These are phyloP conservation scores for Stephanocyclus meneghinianus DNA, from an alignment of 352 stramenopile species.

Conservation along the genomic window DNA sequence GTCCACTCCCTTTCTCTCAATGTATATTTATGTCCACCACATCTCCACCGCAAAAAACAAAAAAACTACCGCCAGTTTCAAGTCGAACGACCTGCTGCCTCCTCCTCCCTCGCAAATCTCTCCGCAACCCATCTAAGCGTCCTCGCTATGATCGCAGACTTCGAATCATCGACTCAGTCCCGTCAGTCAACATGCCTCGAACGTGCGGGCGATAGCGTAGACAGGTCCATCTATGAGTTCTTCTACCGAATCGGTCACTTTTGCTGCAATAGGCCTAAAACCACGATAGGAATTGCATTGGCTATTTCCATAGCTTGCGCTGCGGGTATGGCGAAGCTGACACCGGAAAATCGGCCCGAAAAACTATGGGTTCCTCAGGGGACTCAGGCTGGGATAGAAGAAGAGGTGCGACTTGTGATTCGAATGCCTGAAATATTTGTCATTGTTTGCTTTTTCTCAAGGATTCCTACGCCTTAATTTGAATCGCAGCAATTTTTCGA, in stretches of 20 bases:
- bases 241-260: slow-evolving; percentile 50
- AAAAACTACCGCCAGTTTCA: too few species aligned
- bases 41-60: too few species aligned
- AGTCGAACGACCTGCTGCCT: too few species aligned
- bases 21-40: too few species aligned
- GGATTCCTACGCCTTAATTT: not conserved
- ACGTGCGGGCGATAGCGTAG: slow-evolving; percentile 48
- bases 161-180: too few species aligned
- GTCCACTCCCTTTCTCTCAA: too few species aligned
- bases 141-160: too few species aligned
- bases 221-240: slow-evolving; percentile 45
- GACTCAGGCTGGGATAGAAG: slow-evolving; percentile 57
- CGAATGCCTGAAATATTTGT: not conserved
- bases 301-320: slow-evolving; percentile 48
- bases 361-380: slow-evolving; percentile 75
- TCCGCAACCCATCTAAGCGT: too few species aligned
- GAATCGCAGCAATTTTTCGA: slow-evolving; percentile 25
- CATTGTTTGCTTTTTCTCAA: not conserved
- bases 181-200: slow-evolving; percentile 22
- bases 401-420: slow-evolving; percentile 11
- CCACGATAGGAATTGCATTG: slow-evolving; percentile 40
- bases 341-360: slow-evolving; percentile 62
- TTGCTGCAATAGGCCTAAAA: slow-evolving; percentile 30
- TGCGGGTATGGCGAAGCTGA: slow-evolving; percentile 52
- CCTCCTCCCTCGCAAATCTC: too few species aligned